These are phyloP conservation scores for Medicago truncatula DNA, from an alignment of 306 rosid genomes.

Conservation along the genomic window MtrunA17r5.0-ANR NC_053044.1:45237501-45238000, in stretches of 20 bases:
- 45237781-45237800: neutral
- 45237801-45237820: slow-evolving; percentile 8
- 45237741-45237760: neutral
- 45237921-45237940: neutral
- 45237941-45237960: too few species aligned
- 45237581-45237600: slow-evolving; percentile 40
- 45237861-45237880: neutral
- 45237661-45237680: slow-evolving; percentile 49
- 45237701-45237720: neutral
- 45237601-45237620: slow-evolving; percentile 37
- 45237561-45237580: slow-evolving; percentile 67
- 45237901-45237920: neutral
- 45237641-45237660: slow-evolving; percentile 44
- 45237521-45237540: slow-evolving; percentile 51
- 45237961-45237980: neutral
- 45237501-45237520: slow-evolving; percentile 53
- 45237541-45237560: slow-evolving; percentile 64
- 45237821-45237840: neutral
- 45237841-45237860: neutral
- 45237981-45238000: neutral
- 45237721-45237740: slow-evolving; percentile 28
- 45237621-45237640: slow-evolving; percentile 38
- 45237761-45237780: slow-evolving; percentile 39
- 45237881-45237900: neutral
- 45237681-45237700: slow-evolving; percentile 46